phyloP scores from a whole-genome alignment of 139 green algal genomes.

The Chlorella vulgaris region DNA sequence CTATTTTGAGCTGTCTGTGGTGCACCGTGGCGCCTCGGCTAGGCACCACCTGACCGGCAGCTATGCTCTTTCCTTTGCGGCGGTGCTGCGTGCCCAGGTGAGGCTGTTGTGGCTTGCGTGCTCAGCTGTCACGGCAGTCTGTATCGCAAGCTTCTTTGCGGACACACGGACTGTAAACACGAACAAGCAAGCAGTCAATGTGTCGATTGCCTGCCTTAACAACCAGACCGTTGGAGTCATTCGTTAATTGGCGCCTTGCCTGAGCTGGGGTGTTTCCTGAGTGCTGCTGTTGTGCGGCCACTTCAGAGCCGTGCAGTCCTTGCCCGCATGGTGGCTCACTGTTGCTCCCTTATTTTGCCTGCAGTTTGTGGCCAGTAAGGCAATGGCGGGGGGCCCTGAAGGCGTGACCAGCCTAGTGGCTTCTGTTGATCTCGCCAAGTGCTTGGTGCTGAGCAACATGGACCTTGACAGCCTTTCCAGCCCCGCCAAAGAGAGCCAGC shows the following conservation, averaged over 20 bases:
- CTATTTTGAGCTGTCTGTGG: conserved; percentile 21
- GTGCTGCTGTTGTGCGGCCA: no score
- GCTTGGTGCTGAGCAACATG: background rate
- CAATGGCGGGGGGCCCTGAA: background rate
- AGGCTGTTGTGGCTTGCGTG: background rate
- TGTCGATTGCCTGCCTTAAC: no score
- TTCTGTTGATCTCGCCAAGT: background rate
- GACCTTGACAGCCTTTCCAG: background rate
- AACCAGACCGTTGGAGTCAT: no score
- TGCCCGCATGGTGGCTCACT: no score
- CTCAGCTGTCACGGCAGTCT: background rate
- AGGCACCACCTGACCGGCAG: conserved; percentile 9
- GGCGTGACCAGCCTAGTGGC: conserved; percentile 3
- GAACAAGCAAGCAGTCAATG: no score
- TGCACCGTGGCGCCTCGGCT: background rate
- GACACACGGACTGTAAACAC: no score
- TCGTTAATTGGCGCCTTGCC: no score
- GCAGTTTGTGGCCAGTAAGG: conserved; percentile 22
- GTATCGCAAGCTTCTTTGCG: background rate
- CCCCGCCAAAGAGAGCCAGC: background rate
- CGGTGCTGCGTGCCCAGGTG: conserved; percentile 6
- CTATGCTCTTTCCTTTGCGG: conserved; percentile 5
- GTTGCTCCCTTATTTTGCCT: background rate
- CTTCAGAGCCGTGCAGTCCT: no score
- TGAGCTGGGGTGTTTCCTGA: no score